phyloP scores from a whole-genome alignment of 148 eudicot genomes.

The Amaranthus cruentus region DNA sequence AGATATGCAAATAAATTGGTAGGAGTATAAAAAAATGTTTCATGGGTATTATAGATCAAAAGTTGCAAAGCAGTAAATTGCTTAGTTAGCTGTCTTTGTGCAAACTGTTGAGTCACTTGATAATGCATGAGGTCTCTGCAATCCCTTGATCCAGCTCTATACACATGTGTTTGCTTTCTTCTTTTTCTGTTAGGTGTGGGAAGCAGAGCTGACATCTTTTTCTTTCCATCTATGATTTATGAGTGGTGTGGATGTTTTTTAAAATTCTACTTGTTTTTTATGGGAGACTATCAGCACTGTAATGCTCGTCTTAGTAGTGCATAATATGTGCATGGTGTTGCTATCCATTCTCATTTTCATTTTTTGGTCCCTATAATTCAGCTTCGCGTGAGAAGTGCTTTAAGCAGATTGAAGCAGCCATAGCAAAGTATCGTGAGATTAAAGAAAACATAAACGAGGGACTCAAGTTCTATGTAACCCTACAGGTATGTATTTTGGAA shows the following conservation, averaged over 20 bases:
- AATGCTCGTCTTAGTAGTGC: neutral
- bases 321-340: neutral
- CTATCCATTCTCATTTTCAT: neutral
- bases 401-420: conserved; percentile 94
- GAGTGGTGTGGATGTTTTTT: neutral
- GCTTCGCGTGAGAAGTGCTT: conserved; percentile 79
- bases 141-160: too few species aligned
- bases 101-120: too few species aligned
- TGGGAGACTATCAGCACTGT: neutral
- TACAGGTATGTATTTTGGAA: conserved; percentile 49
- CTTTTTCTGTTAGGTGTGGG: too few species aligned
- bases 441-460: conserved; percentile 95
- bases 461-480: conserved; percentile 90
- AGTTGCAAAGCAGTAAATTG: too few species aligned
- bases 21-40: too few species aligned
- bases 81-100: too few species aligned
- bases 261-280: neutral
- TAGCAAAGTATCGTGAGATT: conserved; percentile 81
- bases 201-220: too few species aligned
- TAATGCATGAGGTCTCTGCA: too few species aligned
- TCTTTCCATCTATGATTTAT: too few species aligned
- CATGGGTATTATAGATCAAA: too few species aligned
- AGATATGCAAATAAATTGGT: neutral
- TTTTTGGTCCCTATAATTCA: conserved; percentile 22
- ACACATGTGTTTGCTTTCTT: too few species aligned